Evolutionary conservation across 352 stramenopile species (phyloP).

Genomic region (Phytophthora rubi): DNA sequence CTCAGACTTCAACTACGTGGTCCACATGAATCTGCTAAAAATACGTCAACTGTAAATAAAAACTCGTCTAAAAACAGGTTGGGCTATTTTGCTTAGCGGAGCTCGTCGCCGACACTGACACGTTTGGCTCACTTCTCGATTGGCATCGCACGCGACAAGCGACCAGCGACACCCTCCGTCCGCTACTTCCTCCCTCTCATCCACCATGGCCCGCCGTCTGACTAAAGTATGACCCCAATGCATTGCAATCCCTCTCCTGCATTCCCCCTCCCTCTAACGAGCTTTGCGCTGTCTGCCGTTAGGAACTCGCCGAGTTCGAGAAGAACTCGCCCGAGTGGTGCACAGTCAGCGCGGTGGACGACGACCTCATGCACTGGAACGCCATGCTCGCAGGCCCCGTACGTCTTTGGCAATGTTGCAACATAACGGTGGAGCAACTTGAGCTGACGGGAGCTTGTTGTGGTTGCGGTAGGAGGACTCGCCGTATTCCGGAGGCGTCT

Average conservation of each 20-base stretch:
- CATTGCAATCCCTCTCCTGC: neutral
- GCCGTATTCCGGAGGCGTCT: constrained; percentile 90
- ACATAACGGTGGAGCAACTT: neutral
- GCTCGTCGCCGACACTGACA: neutral
- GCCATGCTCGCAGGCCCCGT: constrained; percentile 90
- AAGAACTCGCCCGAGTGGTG: constrained; percentile 92
- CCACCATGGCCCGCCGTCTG: constrained; percentile 77
- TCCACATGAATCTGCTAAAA: constrained; percentile 22
- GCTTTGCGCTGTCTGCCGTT: constrained; percentile 2
- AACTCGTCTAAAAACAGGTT: constrained; percentile 11
- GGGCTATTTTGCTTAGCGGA: constrained; percentile 7
- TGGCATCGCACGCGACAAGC: constrained; percentile 22
- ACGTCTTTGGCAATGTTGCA: constrained; percentile 29
- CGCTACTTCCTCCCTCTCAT: neutral
- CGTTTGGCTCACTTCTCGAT: constrained; percentile 39
- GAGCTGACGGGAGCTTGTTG: constrained; percentile 5
- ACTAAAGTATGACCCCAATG: constrained; percentile 62
- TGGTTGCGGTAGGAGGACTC: constrained; percentile 72
- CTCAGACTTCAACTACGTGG: constrained; percentile 23
- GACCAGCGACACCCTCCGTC: neutral
- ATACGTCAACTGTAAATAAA: constrained; percentile 19
- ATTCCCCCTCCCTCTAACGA: neutral
- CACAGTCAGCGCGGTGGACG: constrained; percentile 85
- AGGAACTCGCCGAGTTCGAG: constrained; percentile 90
- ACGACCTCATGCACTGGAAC: constrained; percentile 93